Evolutionary conservation across 192 early-diverging fungal species (phyloP).

Genomic region (Phlyctochytrium arcticum): DNA sequence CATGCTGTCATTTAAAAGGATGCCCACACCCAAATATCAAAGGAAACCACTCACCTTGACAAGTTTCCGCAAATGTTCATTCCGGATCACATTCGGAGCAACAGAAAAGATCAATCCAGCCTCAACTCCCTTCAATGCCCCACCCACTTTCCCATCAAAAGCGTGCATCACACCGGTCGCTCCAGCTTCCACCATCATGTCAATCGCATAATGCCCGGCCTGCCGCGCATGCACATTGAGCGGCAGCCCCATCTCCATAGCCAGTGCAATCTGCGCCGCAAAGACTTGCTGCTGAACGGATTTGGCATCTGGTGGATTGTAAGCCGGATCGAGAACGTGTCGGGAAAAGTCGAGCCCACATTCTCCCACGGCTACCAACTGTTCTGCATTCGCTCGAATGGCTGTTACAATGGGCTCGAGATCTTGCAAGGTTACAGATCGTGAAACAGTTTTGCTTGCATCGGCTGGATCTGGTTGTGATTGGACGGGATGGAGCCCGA

Average conservation of each 20-base stretch:
- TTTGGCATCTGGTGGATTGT: background rate
- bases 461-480: no score
- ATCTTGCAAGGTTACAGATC: background rate
- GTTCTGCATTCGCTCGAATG: conserved; percentile 3
- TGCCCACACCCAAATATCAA: conserved; percentile 17
- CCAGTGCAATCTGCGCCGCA: conserved; percentile 23
- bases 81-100: background rate
- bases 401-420: conserved; percentile 3
- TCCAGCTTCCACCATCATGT: conserved; percentile 26
- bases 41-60: conserved; percentile 7
- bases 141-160: conserved; percentile 42
- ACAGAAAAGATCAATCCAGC: conserved; percentile 5
- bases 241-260: conserved; percentile 25
- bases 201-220: conserved; percentile 47
- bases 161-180: conserved; percentile 40
- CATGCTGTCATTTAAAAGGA: no score
- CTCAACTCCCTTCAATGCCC: conserved; percentile 32
- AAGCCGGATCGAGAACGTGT: conserved; percentile 19
- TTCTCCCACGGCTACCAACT: conserved; percentile 37
- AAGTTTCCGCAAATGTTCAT: conserved; percentile 26
- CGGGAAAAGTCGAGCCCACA: conserved; percentile 49
- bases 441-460: background rate
- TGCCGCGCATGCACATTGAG: conserved; percentile 49
- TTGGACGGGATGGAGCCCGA: conserved; percentile 36
- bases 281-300: conserved; percentile 34